Evolutionary conservation across 1,284 basidiomycete species (phyloP), one percentile per base, ranked within the genome.

Genomic region (Fomitopsis palustris): DNA sequence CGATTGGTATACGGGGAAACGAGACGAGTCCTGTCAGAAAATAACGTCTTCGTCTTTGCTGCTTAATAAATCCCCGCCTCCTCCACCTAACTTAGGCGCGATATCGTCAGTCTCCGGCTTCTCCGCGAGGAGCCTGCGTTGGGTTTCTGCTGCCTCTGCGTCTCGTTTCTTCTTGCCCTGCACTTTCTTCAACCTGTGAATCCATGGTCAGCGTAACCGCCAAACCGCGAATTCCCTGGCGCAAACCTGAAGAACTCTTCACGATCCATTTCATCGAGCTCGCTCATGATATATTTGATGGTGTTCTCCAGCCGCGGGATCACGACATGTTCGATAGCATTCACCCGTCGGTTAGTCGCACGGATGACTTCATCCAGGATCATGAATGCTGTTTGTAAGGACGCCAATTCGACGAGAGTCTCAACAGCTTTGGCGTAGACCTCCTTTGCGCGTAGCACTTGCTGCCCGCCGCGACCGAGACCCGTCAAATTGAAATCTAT

Each of bases 351-450:
- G 75, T 98, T 99, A 29, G 97, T 99, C 47, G 96, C 95, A 56
- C 95, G 89, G 72, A 99, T 99, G 61, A 99, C 97, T 77, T 99
- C 97, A 75, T 99, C 97, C 27, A 99, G 84, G 66, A 99, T 98
- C 57, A 93, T 96, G 79, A 99, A 99, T 5, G 97, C 97, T 0
- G 97, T 98, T 79, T 97, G 90, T 35, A 99, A 79, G 42, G 95
- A 98, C 1, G 97, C 97, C 45, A 99, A 84, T 72, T 99, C 97
- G 33, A 99, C 96, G 17, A 99, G 81, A 1, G 96, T 97, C 73
- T 96, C 94, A 25, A 99, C 88, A 0, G 97, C 97, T 73, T 99
- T 98, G 4, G 96, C 92, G 67, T 98, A 99, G 2, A 94, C 94
- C 70, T 99, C 96, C 70, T 95, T 90, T 17, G 94, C 90, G 64